Conservation (phyloP, 176 grass and related monocot genomes). For the Secale cereale region DNA sequence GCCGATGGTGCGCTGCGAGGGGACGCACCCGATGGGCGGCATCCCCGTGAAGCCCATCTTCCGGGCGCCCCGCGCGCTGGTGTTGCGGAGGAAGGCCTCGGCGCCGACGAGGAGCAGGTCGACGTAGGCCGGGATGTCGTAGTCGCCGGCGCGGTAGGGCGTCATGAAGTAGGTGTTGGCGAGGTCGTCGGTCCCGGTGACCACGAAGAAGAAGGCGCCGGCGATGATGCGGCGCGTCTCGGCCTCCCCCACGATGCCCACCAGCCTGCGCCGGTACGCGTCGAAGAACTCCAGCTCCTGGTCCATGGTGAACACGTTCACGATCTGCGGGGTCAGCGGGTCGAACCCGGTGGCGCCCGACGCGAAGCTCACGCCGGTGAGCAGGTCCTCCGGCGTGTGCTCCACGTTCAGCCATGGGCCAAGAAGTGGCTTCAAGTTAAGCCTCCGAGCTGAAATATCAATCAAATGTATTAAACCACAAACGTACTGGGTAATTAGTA, state of each 20-base stretch:
- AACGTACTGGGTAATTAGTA: background rate
- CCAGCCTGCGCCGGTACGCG: conserved; percentile 57
- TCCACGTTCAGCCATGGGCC: conserved; percentile 43
- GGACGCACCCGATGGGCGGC: conserved; percentile 84
- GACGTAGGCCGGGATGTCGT: conserved; percentile 79
- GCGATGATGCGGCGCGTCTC: conserved; percentile 48
- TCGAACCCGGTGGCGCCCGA: conserved; percentile 81
- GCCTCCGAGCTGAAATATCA: conserved; percentile 40
- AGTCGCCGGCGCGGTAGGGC: conserved; percentile 47
- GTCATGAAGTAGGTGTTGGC: conserved; percentile 90
- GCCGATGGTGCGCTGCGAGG: conserved; percentile 63
- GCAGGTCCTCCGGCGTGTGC: conserved; percentile 50
- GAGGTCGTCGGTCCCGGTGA: conserved; percentile 72
- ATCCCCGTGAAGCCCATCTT: conserved; percentile 62
- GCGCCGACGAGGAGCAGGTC: conserved; percentile 55
- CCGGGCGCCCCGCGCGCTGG: conserved; percentile 25
- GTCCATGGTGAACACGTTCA: conserved; percentile 57
- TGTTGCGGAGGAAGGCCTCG: conserved; percentile 33
- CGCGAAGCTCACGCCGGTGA: conserved; percentile 86
- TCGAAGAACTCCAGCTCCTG: conserved; percentile 67
- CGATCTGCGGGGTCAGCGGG: conserved; percentile 58
- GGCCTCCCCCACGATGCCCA: conserved; percentile 45
- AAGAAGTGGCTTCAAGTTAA: conserved; percentile 63
- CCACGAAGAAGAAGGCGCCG: conserved; percentile 52
- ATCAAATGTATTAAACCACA: background rate